Percentiles rank a stretch among this genome's conserved stretches.
Conservation (phyloP, 2,329 filamentous ascomycete species). For the Arachnopeziza araneosa region DNA sequence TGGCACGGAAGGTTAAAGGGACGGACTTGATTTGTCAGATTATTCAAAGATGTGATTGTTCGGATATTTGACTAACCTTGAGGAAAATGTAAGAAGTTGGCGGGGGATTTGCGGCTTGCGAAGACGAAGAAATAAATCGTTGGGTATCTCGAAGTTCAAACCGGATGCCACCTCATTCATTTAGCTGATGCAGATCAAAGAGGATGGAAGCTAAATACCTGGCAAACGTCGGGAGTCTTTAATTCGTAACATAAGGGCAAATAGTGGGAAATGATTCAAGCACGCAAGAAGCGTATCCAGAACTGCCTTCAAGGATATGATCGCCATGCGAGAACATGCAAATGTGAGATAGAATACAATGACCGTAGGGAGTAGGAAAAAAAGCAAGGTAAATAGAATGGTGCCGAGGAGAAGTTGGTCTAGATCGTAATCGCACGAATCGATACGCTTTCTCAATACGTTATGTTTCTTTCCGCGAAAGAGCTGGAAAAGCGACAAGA, state of each 20-base stretch:
- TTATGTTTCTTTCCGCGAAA: conserved; percentile 99
- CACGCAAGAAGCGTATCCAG: conserved; percentile 91
- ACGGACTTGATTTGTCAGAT: conserved; percentile 57
- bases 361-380: conserved; percentile 91
- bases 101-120: conserved; percentile 12
- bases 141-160: conserved; percentile 82
- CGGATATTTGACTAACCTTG: conserved; percentile 51
- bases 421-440: conserved; percentile 97
- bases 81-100: conserved; percentile 80
- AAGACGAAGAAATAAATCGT: conserved; percentile 38
- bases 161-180: conserved; percentile 63
- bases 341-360: conserved; percentile 97
- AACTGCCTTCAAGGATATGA: conserved; percentile 85
- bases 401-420: conserved; percentile 95
- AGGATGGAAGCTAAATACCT: conserved; percentile 43
- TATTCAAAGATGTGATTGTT: not conserved
- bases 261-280: conserved; percentile 94
- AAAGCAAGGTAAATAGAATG: conserved; percentile 90
- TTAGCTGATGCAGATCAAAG: conserved; percentile 10
- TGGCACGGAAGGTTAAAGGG: conserved; percentile 82
- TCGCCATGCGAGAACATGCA: conserved; percentile 87
- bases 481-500: conserved; percentile 95
- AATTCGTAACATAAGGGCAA: conserved; percentile 90
- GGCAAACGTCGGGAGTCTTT: conserved; percentile 90
- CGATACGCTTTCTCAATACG: conserved; percentile 91